Conservation (phyloP, 495 filamentous ascomycete genomes). For the Trichoderma reesei region DNA sequence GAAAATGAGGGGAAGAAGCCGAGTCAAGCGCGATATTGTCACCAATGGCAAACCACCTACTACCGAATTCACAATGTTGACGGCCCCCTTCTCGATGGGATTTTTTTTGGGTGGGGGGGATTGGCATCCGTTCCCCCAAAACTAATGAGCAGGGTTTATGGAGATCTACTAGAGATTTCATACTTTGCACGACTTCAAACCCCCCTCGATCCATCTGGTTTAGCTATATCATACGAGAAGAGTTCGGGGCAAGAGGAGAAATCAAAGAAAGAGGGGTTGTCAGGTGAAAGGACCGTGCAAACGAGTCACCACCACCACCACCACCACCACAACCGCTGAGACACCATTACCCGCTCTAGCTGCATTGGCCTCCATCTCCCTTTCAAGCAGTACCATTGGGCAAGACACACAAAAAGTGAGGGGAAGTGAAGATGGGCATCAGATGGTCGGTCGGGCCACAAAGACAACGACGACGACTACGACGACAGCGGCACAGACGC, state of each 20-base stretch:
- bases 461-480: neutral
- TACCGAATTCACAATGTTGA: too few relatives aligned
- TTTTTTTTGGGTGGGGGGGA: neutral
- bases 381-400: neutral
- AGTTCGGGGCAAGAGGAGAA: neutral
- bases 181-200: neutral
- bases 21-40: neutral
- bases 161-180: neutral
- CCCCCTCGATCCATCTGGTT: neutral
- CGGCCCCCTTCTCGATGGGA: neutral
- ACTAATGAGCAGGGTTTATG: too few relatives aligned
- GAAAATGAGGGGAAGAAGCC: neutral
- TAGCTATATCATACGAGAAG: neutral
- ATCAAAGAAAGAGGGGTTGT: neutral
- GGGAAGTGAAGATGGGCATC: neutral
- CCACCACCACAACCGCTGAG: neutral
- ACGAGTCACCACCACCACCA: neutral
- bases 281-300: neutral
- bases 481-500: neutral
- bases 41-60: neutral
- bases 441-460: neutral
- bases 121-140: too few relatives aligned
- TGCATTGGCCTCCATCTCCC: neutral
- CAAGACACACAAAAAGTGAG: neutral
- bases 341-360: neutral